phyloP scores from a whole-genome alignment of 768 basidiomycete genomes.

The Pisolithus microcarpus region DNA sequence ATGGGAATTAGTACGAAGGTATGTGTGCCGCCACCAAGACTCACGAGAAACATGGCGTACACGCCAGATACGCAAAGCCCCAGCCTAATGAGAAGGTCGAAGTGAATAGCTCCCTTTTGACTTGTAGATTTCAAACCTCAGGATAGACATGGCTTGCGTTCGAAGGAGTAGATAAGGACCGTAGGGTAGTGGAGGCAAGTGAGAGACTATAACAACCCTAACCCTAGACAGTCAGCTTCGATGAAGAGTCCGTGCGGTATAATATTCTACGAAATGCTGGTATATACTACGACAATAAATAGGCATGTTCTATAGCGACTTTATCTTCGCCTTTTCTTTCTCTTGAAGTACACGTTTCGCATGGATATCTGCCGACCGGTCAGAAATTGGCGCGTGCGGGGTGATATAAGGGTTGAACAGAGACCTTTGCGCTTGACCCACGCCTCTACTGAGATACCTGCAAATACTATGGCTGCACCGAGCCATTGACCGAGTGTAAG shows the following conservation, averaged over 20 bases:
- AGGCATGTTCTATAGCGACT: slow-evolving; percentile 47
- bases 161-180: too few relatives aligned
- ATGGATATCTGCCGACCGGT: slow-evolving; percentile 54
- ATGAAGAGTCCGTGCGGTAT: too few relatives aligned
- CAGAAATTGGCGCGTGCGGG: not conserved
- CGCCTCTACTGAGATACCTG: slow-evolving; percentile 92
- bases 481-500: slow-evolving; percentile 84
- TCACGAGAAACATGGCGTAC: slow-evolving; percentile 86
- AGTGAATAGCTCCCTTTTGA: not conserved
- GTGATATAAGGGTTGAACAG: slow-evolving; percentile 13
- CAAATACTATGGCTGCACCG: slow-evolving; percentile 88
- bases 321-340: slow-evolving; percentile 78
- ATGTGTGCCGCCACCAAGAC: slow-evolving; percentile 16
- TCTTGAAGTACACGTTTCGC: slow-evolving; percentile 74
- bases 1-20: slow-evolving; percentile 1
- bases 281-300: too few relatives aligned
- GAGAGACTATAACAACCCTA: too few relatives aligned
- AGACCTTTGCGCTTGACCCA: slow-evolving; percentile 82
- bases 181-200: too few relatives aligned
- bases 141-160: slow-evolving; percentile 16
- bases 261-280: too few relatives aligned
- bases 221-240: too few relatives aligned
- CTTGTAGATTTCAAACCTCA: slow-evolving; percentile 15
- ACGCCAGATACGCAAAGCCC: slow-evolving; percentile 78
- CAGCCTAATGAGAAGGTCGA: slow-evolving; percentile 37